Conservation (phyloP, 441 rosid genomes). For the Flueggea neowawraea region DNA sequence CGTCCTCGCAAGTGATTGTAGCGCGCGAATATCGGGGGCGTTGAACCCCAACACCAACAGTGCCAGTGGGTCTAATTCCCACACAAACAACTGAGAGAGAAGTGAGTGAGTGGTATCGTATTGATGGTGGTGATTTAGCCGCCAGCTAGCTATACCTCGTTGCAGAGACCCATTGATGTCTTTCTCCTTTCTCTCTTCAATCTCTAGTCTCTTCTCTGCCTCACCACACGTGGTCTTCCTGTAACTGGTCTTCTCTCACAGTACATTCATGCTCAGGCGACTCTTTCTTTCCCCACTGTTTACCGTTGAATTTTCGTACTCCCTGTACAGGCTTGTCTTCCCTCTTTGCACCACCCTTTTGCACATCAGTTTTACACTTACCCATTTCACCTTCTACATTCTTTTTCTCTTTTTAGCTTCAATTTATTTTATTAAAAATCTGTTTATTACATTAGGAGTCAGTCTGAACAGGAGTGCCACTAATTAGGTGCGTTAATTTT, state of each 20-base stretch:
- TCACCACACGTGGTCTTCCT: constrained; percentile 35
- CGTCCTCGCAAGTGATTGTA: constrained; percentile 13
- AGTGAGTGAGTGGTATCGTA: background rate
- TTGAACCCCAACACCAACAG: no score
- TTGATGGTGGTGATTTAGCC: constrained; percentile 26
- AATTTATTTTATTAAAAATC: no score
- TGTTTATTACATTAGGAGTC: no score
- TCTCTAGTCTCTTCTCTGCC: constrained; percentile 7
- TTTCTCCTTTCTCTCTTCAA: background rate
- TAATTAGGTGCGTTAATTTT: no score
- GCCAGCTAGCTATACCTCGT: constrained; percentile 40
- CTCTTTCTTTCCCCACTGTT: constrained; percentile 40
- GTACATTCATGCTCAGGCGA: constrained; percentile 16
- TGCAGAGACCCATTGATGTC: constrained; percentile 6
- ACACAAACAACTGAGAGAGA: no score
- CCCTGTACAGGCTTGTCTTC: constrained; percentile 9
- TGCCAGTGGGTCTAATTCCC: no score
- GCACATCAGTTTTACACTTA: background rate
- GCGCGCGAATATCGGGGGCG: constrained; percentile 57
- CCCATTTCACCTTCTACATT: no score
- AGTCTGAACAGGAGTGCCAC: no score
- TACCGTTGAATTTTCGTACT: constrained; percentile 54
- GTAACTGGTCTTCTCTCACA: constrained; percentile 38
- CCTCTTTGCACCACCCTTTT: background rate
- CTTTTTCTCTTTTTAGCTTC: no score